Conservation (phyloP, 345 rosid species). For the Eucalyptus pauciflora region DNA sequence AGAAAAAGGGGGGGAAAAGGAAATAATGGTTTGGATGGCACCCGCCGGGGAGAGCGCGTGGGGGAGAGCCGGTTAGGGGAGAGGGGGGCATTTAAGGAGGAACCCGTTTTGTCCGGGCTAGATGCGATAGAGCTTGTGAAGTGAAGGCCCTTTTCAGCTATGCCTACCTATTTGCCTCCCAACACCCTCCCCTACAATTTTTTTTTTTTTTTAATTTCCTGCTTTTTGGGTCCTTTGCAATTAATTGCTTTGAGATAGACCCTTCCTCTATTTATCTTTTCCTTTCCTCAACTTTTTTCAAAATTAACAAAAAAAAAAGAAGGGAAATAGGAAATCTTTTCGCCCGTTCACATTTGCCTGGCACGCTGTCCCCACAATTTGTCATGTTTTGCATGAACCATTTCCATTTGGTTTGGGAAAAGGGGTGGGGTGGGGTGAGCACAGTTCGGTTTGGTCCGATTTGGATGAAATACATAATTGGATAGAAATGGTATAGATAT, state of each 20-base stretch:
- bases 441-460: background rate
- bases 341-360: background rate
- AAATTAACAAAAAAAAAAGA: background rate
- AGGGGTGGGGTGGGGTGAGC: background rate
- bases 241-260: conserved; percentile 36
- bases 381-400: background rate
- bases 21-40: background rate
- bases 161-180: background rate
- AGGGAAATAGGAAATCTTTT: background rate
- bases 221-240: conserved; percentile 14
- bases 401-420: background rate
- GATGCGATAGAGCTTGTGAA: background rate
- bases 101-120: conserved; percentile 53
- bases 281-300: background rate
- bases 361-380: background rate
- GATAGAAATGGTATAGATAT: background rate
- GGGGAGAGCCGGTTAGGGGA: background rate
- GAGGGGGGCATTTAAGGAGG: background rate
- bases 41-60: background rate
- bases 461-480: background rate
- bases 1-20: background rate
- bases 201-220: background rate
- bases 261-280: background rate
- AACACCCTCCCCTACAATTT: background rate
- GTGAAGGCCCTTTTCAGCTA: background rate